A percentile compares a stretch with the other conserved stretches of the same genome.
These are phyloP conservation scores for Sugiyamaella lignohabitans DNA, from an alignment of 805 yeast species.

Conservation along the genomic window DNA sequence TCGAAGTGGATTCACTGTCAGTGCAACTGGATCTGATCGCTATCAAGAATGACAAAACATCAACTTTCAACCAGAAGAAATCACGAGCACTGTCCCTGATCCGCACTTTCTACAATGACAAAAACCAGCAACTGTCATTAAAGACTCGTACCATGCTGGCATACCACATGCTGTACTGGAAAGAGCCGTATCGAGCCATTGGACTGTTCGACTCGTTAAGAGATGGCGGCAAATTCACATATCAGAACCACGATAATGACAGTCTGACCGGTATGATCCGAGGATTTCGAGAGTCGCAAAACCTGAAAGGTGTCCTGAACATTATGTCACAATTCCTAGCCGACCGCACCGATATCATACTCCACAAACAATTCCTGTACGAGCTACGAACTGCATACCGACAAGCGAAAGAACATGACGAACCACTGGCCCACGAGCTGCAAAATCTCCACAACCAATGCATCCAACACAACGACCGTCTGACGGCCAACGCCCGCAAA, in stretches of 20 bases:
- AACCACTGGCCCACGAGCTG: too few species aligned
- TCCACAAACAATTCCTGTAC: background rate
- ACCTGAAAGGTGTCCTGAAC: background rate
- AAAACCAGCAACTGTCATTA: slow-evolving; percentile 2
- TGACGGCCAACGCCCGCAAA: too few species aligned
- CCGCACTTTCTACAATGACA: slow-evolving; percentile 2
- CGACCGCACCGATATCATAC: background rate
- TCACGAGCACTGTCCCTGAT: slow-evolving; percentile 5
- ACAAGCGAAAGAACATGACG: too few species aligned
- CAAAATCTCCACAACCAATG: too few species aligned
- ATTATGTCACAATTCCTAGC: background rate
- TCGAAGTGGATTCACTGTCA: slow-evolving; percentile 4
- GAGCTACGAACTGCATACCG: background rate
- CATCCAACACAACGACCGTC: too few species aligned
- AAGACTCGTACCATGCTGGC: slow-evolving; percentile 13
- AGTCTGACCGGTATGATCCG: slow-evolving; percentile 14
- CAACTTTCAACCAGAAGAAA: background rate
- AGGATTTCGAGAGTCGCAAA: slow-evolving; percentile 4
- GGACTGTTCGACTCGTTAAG: slow-evolving; percentile 15
- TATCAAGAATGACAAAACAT: background rate
- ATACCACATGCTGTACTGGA: slow-evolving; percentile 6
- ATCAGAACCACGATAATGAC: slow-evolving; percentile 15
- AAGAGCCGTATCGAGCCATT: slow-evolving; percentile 10
- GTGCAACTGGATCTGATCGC: slow-evolving; percentile 6
- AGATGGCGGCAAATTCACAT: slow-evolving; percentile 7